Conservation (phyloP, 139 green algal species). For the Picochlorum sp. region DNA sequence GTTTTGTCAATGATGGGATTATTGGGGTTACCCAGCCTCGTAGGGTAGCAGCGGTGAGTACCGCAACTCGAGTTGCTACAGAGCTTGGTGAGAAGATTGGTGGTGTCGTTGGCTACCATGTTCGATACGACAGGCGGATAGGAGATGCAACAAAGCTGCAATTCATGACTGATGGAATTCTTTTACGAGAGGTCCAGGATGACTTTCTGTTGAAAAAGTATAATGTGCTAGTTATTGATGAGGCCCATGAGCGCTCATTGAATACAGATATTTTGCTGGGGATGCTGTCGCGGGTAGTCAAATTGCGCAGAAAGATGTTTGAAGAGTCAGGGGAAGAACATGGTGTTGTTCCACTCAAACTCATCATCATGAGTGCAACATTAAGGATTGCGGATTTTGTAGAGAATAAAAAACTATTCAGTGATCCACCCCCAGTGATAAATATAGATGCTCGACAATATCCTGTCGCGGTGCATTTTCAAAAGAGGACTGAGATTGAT, state of each 20-base stretch:
- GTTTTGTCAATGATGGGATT: slow-evolving; percentile 21
- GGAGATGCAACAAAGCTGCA: slow-evolving; percentile 57
- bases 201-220: slow-evolving; percentile 68
- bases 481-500: slow-evolving; percentile 62
- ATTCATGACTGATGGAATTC: slow-evolving; percentile 95
- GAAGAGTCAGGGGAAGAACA: slow-evolving; percentile 1
- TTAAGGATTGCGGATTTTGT: slow-evolving; percentile 74
- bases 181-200: slow-evolving; percentile 73
- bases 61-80: slow-evolving; percentile 65
- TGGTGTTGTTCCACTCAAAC: slow-evolving; percentile 73
- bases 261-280: slow-evolving; percentile 90
- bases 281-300: slow-evolving; percentile 82
- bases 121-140: slow-evolving; percentile 71
- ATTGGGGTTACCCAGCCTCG: slow-evolving; percentile 84
- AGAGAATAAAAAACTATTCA: slow-evolving; percentile 69
- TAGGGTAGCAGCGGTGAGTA: slow-evolving; percentile 78
- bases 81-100: slow-evolving; percentile 71
- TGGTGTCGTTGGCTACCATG: slow-evolving; percentile 82
- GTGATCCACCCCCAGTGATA: slow-evolving; percentile 62
- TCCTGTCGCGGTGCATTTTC: slow-evolving; percentile 63
- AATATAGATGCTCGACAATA: slow-evolving; percentile 72
- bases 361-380: slow-evolving; percentile 96
- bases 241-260: slow-evolving; percentile 85
- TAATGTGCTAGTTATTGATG: slow-evolving; percentile 72
- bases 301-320: slow-evolving; percentile 58